Conservation (phyloP, 2,329 filamentous ascomycete species). For the Parafenestella ontariensis region DNA sequence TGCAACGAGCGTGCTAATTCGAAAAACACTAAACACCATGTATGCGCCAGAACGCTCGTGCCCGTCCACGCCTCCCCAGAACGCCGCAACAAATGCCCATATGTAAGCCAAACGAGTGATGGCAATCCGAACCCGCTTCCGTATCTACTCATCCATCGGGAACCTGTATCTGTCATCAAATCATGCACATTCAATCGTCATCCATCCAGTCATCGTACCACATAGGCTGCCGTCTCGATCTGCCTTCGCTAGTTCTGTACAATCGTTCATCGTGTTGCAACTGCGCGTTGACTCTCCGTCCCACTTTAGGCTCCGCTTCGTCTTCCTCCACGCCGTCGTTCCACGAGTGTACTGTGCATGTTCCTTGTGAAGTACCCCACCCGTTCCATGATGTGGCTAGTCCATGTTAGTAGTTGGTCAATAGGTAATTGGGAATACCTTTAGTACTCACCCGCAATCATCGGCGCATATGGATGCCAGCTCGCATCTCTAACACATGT, state of each 20-base stretch:
- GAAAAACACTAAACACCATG: background rate
- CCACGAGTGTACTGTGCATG: conserved; percentile 79
- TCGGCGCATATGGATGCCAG: conserved; percentile 86
- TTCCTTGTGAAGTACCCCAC: conserved; percentile 74
- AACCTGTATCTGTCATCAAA: conserved; percentile 6
- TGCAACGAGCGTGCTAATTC: background rate
- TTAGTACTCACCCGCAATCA: conserved; percentile 68
- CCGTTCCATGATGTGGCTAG: conserved; percentile 84
- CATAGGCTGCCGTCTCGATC: conserved; percentile 28
- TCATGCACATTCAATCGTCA: conserved; percentile 26
- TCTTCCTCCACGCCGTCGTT: conserved; percentile 74
- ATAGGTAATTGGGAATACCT: background rate
- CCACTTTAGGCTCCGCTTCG: conserved; percentile 50
- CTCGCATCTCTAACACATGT: conserved; percentile 87
- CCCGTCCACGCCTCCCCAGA: background rate
- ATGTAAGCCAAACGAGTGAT: background rate
- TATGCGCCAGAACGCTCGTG: background rate
- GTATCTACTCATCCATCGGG: conserved; percentile 3
- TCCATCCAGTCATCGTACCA: conserved; percentile 40
- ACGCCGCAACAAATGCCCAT: conserved; percentile 5
- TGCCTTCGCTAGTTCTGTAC: conserved; percentile 32
- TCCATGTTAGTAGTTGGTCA: conserved; percentile 17
- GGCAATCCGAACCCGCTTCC: background rate
- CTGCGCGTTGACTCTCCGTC: conserved; percentile 45
- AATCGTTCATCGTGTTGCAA: conserved; percentile 47